Conservation (phyloP, 441 rosid species). For the Adansonia grandidieri region DNA sequence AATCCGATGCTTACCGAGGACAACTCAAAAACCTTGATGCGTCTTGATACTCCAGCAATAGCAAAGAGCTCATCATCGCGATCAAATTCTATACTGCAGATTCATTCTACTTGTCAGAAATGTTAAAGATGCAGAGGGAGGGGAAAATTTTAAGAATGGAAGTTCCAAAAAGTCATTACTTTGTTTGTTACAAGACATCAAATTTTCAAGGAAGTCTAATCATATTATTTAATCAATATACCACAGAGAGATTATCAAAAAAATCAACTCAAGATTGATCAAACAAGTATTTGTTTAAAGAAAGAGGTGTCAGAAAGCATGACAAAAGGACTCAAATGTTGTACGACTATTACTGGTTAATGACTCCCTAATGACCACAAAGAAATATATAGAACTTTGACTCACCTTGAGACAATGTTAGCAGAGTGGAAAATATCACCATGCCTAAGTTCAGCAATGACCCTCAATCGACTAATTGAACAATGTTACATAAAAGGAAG, state of each 20-base stretch:
- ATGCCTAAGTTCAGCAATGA: conserved; percentile 47
- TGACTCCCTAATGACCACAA: not conserved
- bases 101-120: conserved; percentile 14
- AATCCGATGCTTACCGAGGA: conserved; percentile 38
- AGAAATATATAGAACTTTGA: conserved; percentile 10
- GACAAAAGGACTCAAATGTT: not conserved
- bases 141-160: conserved; percentile 1
- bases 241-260: not conserved
- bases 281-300: not conserved
- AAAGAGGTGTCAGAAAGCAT: not conserved
- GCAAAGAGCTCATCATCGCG: conserved; percentile 48
- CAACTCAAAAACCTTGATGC: conserved; percentile 46
- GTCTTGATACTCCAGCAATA: conserved; percentile 48
- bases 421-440: conserved; percentile 38
- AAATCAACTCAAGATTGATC: not conserved
- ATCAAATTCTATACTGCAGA: conserved; percentile 53
- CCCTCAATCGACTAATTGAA: conserved; percentile 44
- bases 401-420: conserved; percentile 45
- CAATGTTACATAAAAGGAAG: conserved; percentile 15
- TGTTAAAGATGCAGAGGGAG: not conserved
- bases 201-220: conserved; percentile 5
- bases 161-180: not conserved
- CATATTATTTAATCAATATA: not conserved
- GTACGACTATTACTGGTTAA: not conserved
- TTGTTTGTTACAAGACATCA: not conserved